Base-by-base conservation (phyloP, 768 basidiomycete species). In the Tricholoma flavovirens region DNA sequence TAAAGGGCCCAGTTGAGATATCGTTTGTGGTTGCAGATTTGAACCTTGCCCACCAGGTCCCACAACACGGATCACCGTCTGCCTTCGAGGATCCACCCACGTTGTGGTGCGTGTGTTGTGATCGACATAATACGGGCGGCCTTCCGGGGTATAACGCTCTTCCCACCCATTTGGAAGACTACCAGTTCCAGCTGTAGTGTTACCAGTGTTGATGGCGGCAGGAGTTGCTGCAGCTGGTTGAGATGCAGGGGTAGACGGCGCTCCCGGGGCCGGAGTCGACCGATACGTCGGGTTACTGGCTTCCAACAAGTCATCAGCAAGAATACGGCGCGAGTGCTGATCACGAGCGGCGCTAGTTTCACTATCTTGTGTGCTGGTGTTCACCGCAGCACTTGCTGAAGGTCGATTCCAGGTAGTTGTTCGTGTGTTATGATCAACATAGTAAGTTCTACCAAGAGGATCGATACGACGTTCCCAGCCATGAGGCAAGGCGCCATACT, bases 51-150 rank as follows among this genome's bases (percentile, higher is more conserved):
- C 94, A 65, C 84, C 86, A 19, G 94, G 93, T 17, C 93, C 95
- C 87, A 98, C 90, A 49, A 98, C 95, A 59, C 96, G 93, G 57
- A 98, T 88, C 58, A 98, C 83, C 10, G 94, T 93, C 74, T 98
- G 97, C 46, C 97, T 86, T 50, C 97, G 88, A 36, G 97, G 97
- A 69, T 99, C 97, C 21, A 98, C 95, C 97, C 97, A 99, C n/a
- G 97, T 99, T 30, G 97, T 98, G 17, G 97, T 98, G 49, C 97
- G 85, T 10, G 96, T 98, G 68, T 99, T 99, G 75, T 99, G 97
- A 70, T 99, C 97, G 50, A 99, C 97, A 70, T 97, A 99, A 74
- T 99, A 99, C 2, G 97, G 93, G 38, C 97, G 84, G 17, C 97
- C 97, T 74, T 99, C 97, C 0, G 95, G 94, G 2, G 97, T 99